phyloP scores from a whole-genome alignment of 176 grass and related monocot species.

The Musa acuminata region DNA sequence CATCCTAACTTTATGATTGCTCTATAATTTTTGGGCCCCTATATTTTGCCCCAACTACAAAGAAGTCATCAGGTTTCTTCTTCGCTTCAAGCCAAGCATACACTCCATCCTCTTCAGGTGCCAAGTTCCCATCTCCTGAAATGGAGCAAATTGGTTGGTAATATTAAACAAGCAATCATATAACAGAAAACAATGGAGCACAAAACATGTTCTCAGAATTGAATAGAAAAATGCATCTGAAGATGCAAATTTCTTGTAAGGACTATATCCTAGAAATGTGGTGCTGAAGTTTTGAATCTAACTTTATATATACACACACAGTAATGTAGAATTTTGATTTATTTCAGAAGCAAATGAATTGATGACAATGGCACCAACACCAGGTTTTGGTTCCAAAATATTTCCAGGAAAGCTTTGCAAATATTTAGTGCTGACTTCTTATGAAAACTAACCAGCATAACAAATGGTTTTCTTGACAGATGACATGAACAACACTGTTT shows the following conservation, averaged over 20 bases:
- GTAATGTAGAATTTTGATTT: no score
- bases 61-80: constrained; percentile 32
- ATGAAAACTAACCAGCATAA: background rate
- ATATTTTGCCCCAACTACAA: constrained; percentile 25
- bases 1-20: constrained; percentile 12
- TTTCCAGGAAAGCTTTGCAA: background rate
- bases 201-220: no score
- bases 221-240: no score
- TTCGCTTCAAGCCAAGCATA: constrained; percentile 55
- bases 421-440: background rate
- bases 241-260: no score
- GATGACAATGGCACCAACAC: background rate
- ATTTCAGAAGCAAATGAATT: no score
- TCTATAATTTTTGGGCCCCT: constrained; percentile 28
- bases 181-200: background rate
- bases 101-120: constrained; percentile 7
- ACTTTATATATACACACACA: no score
- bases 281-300: no score
- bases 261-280: no score
- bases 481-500: no score
- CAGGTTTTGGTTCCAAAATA: background rate
- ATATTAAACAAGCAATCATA: background rate
- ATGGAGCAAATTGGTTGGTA: constrained; percentile 2
- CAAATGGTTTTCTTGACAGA: no score
- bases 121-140: constrained; percentile 25